Conservation (phyloP, 1,284 basidiomycete genomes). For the Sutorius eximius region DNA sequence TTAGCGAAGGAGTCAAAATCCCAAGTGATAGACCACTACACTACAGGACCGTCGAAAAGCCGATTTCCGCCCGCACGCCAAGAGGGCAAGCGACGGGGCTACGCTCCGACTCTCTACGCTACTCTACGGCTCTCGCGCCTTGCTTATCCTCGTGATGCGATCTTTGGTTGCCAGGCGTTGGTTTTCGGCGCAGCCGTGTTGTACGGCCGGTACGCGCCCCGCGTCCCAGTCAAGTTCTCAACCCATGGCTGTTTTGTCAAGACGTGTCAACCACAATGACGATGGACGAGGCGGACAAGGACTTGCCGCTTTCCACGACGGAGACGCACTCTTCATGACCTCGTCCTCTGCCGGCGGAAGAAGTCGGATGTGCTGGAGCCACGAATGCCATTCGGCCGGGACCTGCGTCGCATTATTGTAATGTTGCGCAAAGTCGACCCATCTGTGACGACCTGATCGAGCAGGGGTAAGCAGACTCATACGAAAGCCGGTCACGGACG, state of each 20-base stretch:
- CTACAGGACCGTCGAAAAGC: constrained; percentile 21
- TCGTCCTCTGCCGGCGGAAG: constrained; percentile 76
- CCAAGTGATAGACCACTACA: constrained; percentile 33
- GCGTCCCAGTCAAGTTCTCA: constrained; percentile 90
- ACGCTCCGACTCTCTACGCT: not conserved
- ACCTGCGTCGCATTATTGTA: constrained; percentile 89
- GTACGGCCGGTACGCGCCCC: constrained; percentile 86
- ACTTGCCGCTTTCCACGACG: constrained; percentile 83
- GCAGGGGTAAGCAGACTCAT: not conserved
- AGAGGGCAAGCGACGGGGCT: too few relatives aligned
- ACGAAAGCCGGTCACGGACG: constrained; percentile 22
- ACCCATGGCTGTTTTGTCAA: constrained; percentile 58
- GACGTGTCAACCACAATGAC: not conserved
- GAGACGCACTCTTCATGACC: constrained; percentile 65
- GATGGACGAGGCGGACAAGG: not conserved
- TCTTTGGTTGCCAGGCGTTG: constrained; percentile 80
- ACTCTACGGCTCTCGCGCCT: not conserved
- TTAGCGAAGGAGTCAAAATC: constrained; percentile 21
- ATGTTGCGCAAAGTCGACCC: constrained; percentile 92
- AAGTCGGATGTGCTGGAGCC: constrained; percentile 88
- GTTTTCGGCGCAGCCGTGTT: constrained; percentile 85
- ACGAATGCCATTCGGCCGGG: constrained; percentile 93
- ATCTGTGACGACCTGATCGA: constrained; percentile 79
- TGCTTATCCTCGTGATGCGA: constrained; percentile 45
- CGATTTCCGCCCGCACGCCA: too few relatives aligned